Evolutionary conservation across 768 basidiomycete species (phyloP).

Genomic region (Psilocybe cyanescens): DNA sequence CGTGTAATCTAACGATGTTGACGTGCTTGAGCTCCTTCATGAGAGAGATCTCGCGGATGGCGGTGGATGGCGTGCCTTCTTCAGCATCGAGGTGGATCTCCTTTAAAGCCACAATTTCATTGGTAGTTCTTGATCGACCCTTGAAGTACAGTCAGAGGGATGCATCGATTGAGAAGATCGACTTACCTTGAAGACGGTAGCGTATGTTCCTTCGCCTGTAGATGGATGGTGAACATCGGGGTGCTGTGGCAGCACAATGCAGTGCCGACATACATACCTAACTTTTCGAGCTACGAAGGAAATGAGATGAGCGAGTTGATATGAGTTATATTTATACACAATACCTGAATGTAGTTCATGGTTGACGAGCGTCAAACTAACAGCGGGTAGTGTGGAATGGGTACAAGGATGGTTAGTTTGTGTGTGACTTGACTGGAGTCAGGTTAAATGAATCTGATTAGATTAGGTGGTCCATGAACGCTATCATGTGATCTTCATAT

Average conservation of each 20-base stretch:
- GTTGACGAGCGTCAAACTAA: conserved; percentile 1
- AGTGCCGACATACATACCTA: conserved; percentile 56
- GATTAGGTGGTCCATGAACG: conserved; percentile 13
- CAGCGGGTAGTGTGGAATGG: not conserved
- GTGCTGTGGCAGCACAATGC: not conserved
- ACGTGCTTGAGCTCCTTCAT: conserved; percentile 99
- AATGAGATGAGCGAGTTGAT: conserved; percentile 4
- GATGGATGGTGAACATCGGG: conserved; percentile 47
- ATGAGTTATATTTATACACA: not conserved
- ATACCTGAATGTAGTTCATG: conserved; percentile 59
- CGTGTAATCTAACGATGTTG: conserved; percentile 97
- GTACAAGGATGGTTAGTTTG: conserved; percentile 5
- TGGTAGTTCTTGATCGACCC: conserved; percentile 97
- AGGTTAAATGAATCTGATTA: conserved; percentile 3
- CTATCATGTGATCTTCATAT: conserved; percentile 4
- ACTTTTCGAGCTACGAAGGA: conserved; percentile 75
- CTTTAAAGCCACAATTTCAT: conserved; percentile 97
- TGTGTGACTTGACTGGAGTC: not conserved
- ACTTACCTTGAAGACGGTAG: conserved; percentile 93
- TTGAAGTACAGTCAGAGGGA: conserved; percentile 28
- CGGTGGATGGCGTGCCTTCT: conserved; percentile 98
- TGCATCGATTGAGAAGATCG: not conserved
- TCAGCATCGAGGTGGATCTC: conserved; percentile 99
- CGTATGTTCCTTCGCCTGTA: conserved; percentile 91
- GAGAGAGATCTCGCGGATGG: conserved; percentile 97